Evolutionary conservation across 306 rosid genomes (phyloP), one percentile per base, ranked within the genome.

Genomic region (Castanea mollissima): DNA sequence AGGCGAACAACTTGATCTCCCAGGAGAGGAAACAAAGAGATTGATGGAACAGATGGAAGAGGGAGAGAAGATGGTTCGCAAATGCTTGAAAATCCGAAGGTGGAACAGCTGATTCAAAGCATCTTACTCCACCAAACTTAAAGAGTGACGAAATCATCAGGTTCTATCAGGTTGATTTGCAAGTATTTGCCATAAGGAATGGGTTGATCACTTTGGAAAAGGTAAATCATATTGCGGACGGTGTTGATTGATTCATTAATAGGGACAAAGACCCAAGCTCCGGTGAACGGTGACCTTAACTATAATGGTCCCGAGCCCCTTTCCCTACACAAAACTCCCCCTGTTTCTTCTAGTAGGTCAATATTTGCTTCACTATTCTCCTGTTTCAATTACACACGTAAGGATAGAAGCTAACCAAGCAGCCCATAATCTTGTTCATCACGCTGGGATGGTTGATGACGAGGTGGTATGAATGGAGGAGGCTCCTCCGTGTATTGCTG

Each of bases 61-160:
- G 0, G 97, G 92, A 1, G 68, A 3, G 25, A 13, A 19, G 38
- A 85, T 91, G 0, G 74, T 91, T 73, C 46, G 25, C 0, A 56
- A 82, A 55, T 90, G 90, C 78, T 46, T 32, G 3, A 19, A 86
- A 54, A 34, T 84, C 11, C 20, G 25, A 2, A 46, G 82, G 86
- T 88, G 89, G 91, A 73, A 83, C 0, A 31, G 32, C 25, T 80
- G 18, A 35, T 38, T 46, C 14, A 84, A 23, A 65, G 80, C 83
- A 0, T 27, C 52, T 1, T 87, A 83, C 76, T 83, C 81, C 34
- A 56, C 79, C 27, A 14, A 87, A 38, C 90, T 92, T 71, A 19
- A 67, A 18, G 81, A 10, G 0, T 90, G 73, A 27, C 1, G 38
- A 74, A 1, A 84, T 90, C 7, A 0, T 0, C 0, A n/a, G 46